Evolutionary conservation across 352 stramenopile genomes (phyloP).

Genomic region (Phytophthora lateralis): DNA sequence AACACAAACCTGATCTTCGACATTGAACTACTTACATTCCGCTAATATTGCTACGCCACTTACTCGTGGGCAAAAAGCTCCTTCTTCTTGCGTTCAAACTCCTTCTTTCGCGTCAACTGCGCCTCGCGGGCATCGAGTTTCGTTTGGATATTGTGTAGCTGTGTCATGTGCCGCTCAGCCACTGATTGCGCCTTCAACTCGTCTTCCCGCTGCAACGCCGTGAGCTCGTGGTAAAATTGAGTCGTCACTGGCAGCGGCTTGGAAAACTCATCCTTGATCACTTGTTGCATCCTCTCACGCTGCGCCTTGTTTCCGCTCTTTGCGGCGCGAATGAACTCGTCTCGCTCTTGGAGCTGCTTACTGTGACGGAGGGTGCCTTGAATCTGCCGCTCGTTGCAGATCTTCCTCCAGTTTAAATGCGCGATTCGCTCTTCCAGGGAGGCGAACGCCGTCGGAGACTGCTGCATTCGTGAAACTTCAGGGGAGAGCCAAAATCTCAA

Average conservation of each 20-base stretch:
- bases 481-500: constrained; percentile 12
- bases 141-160: constrained; percentile 56
- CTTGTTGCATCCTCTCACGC: constrained; percentile 50
- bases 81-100: constrained; percentile 75
- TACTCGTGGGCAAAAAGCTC: constrained; percentile 39
- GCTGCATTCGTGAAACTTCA: constrained; percentile 19
- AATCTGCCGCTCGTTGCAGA: constrained; percentile 76
- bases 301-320: constrained; percentile 47
- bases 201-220: constrained; percentile 32
- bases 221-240: constrained; percentile 40
- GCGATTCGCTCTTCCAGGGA: constrained; percentile 71
- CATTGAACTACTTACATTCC: constrained; percentile 90
- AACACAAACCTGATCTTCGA: constrained; percentile 94
- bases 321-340: constrained; percentile 60
- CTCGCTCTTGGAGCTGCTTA: constrained; percentile 68
- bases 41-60: constrained; percentile 31
- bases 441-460: constrained; percentile 39
- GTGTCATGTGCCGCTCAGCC: constrained; percentile 46
- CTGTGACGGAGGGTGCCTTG: constrained; percentile 58
- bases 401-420: constrained; percentile 74
- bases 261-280: constrained; percentile 62
- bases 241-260: constrained; percentile 59
- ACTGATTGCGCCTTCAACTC: constrained; percentile 36
- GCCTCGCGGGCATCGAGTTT: constrained; percentile 59
- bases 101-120: constrained; percentile 47